These are phyloP conservation scores for Colletotrichum kahawae DNA, from an alignment of 2,329 filamentous ascomycete genomes.

Conservation along the genomic window DNA sequence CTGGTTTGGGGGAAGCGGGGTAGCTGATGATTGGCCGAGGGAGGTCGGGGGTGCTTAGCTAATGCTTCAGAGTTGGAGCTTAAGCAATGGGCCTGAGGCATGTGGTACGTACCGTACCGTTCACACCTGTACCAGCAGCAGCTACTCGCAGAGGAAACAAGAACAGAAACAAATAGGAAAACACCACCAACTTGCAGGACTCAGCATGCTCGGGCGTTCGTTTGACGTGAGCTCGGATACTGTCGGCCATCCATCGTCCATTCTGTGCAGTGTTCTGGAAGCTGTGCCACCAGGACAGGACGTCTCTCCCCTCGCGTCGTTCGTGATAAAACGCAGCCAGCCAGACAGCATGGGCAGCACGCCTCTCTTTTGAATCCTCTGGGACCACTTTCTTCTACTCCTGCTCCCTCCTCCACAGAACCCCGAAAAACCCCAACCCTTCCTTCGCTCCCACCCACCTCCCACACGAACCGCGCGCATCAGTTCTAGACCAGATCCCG, in stretches of 20 bases:
- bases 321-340: not conserved
- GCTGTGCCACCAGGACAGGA: not conserved
- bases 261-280: not conserved
- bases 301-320: not conserved
- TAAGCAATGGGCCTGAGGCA: slow-evolving; percentile 1
- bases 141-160: not conserved
- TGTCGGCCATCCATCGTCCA: not conserved
- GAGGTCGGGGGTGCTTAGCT: not conserved
- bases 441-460: not conserved
- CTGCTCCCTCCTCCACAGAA: not conserved
- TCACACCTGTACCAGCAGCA: fast-evolving
- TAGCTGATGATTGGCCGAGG: not conserved
- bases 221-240: not conserved
- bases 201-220: not conserved
- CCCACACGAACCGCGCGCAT: not conserved
- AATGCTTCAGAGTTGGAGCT: slow-evolving; percentile 10
- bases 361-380: not conserved
- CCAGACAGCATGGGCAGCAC: not conserved
- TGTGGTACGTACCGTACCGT: not conserved
- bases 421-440: not conserved
- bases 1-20: slow-evolving; percentile 10
- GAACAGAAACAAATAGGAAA: not conserved
- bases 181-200: not conserved
- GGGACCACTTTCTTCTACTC: not conserved
- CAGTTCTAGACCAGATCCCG: slow-evolving; percentile 10